phyloP scores from a whole-genome alignment of 2,329 filamentous ascomycete genomes.

The Trichoderma aggressivum region DNA sequence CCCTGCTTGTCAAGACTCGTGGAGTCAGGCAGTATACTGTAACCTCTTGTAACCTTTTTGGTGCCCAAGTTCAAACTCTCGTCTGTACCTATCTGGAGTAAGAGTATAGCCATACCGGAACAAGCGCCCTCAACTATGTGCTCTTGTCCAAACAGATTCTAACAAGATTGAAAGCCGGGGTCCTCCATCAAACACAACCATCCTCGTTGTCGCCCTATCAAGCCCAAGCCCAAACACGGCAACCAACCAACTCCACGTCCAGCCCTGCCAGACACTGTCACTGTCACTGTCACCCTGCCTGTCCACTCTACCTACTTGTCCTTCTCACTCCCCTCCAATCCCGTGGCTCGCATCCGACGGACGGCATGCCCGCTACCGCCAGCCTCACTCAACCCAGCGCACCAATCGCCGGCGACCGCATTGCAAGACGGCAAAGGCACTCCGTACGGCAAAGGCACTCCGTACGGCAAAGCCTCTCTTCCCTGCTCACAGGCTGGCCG shows the following conservation, averaged over 20 bases:
- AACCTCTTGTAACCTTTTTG: not conserved
- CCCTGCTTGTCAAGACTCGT: not conserved
- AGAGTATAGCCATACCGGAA: not conserved
- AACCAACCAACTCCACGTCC: not conserved
- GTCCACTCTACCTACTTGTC: not conserved
- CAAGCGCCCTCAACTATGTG: not conserved
- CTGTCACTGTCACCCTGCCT: too few relatives aligned
- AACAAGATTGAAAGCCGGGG: not conserved
- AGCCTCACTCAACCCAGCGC: not conserved
- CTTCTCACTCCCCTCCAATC: not conserved
- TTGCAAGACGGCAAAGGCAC: not conserved
- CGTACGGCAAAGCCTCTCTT: not conserved
- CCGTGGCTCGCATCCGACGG: not conserved
- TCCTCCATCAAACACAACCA: not conserved
- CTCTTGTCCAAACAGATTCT: not conserved
- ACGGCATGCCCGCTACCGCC: constrained; percentile 2
- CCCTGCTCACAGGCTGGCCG: not conserved
- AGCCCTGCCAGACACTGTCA: not conserved
- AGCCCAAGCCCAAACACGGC: not conserved
- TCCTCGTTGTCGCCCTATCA: not conserved
- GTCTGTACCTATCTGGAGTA: not conserved
- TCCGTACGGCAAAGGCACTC: too few relatives aligned
- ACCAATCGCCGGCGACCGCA: constrained; percentile 1
- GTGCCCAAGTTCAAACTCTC: not conserved
- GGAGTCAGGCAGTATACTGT: not conserved